These are phyloP conservation scores for Flaveria bidentis DNA, from an alignment of 129 eudicot species.

Conservation along the genomic window DNA sequence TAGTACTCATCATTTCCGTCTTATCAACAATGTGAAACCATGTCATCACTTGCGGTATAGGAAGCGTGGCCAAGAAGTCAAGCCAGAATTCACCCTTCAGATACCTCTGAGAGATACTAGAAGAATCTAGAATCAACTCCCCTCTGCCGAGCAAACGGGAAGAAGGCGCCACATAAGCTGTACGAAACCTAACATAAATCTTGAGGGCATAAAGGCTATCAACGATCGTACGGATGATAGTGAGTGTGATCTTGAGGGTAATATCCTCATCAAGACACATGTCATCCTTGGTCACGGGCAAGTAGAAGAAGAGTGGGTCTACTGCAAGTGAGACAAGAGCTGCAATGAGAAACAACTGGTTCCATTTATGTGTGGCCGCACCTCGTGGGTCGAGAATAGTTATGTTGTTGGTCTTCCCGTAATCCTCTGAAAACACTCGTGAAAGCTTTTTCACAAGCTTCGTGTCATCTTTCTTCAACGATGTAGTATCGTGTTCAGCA, in stretches of 20 bases:
- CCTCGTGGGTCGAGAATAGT: slow-evolving; percentile 67
- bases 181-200: slow-evolving; percentile 60
- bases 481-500: slow-evolving; percentile 21
- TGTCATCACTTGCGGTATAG: slow-evolving; percentile 81
- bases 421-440: slow-evolving; percentile 70
- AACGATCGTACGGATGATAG: slow-evolving; percentile 48
- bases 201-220: slow-evolving; percentile 62
- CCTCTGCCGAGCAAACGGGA: slow-evolving; percentile 82
- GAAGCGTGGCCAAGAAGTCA: slow-evolving; percentile 70
- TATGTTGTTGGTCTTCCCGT: slow-evolving; percentile 28
- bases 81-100: slow-evolving; percentile 55
- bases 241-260: slow-evolving; percentile 50
- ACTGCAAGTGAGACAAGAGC: slow-evolving; percentile 59
- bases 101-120: slow-evolving; percentile 58
- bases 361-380: slow-evolving; percentile 43
- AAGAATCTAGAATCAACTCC: slow-evolving; percentile 66
- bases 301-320: slow-evolving; percentile 77
- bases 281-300: slow-evolving; percentile 50
- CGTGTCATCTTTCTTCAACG: slow-evolving; percentile 18
- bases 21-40: slow-evolving; percentile 55
- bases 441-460: slow-evolving; percentile 48
- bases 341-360: slow-evolving; percentile 53
- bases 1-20: slow-evolving; percentile 42
- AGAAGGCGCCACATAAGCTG: slow-evolving; percentile 83
- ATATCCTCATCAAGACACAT: slow-evolving; percentile 53